These are phyloP conservation scores for Reutealis trisperma DNA, from an alignment of 345 rosid genomes.

Conservation along the genomic window DNA sequence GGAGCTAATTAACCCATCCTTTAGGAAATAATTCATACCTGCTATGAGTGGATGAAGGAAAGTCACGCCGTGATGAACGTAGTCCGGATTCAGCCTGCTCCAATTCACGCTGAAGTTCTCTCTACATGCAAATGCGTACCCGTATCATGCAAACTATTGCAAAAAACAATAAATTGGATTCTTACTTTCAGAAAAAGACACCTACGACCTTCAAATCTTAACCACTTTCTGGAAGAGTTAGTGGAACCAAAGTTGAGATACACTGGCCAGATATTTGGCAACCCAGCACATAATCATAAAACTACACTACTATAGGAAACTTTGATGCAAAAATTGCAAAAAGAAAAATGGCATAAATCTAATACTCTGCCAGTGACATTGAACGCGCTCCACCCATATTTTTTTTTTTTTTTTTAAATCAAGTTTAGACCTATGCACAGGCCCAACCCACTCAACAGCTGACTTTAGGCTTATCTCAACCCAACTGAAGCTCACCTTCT, in stretches of 20 bases:
- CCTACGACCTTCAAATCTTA: not conserved
- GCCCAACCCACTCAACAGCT: not conserved
- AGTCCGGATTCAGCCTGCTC: slow-evolving; percentile 82
- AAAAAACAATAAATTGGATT: slow-evolving; percentile 11
- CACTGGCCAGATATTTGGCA: not conserved
- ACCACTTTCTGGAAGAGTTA: not conserved
- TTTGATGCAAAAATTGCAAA: not conserved
- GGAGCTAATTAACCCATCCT: not conserved
- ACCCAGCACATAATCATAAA: not conserved
- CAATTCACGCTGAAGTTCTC: slow-evolving; percentile 85
- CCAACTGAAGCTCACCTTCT: not conserved
- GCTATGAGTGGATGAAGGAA: slow-evolving; percentile 52
- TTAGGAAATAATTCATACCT: slow-evolving; percentile 37
- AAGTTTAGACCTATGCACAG: not conserved
- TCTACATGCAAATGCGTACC: slow-evolving; percentile 39
- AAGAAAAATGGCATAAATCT: not conserved
- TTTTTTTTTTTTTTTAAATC: not conserved
- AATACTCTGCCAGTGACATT: not conserved
- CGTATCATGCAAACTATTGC: not conserved
- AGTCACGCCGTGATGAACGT: slow-evolving; percentile 67
- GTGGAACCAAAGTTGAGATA: not conserved
- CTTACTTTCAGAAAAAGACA: slow-evolving; percentile 5
- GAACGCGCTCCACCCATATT: too few relatives aligned
- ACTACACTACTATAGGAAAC: not conserved
- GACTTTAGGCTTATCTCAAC: not conserved